A percentile compares a stretch with the other conserved stretches of the same genome.
Conservation (phyloP, 345 rosid genomes). For the Populus euphratica region DNA sequence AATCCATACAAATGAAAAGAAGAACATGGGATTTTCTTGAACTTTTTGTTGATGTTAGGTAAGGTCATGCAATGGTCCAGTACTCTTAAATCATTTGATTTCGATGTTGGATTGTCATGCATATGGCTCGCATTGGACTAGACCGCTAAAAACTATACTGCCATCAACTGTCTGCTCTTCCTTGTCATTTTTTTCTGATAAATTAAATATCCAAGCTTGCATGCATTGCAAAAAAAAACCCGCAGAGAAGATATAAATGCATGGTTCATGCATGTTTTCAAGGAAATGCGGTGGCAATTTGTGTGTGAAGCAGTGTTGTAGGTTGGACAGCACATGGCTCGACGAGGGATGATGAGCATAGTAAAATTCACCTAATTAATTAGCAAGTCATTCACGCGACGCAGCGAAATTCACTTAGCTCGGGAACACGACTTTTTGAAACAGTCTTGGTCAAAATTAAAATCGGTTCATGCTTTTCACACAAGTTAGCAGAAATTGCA, state of each 20-base stretch:
- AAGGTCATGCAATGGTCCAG: constrained; percentile 27
- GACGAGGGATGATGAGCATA: background rate
- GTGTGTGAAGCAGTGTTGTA: background rate
- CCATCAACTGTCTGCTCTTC: too few relatives aligned
- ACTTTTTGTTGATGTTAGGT: constrained; percentile 6
- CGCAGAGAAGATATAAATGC: background rate
- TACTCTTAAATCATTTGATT: constrained; percentile 26
- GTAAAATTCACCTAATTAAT: background rate
- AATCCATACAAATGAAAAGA: background rate
- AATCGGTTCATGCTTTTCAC: background rate
- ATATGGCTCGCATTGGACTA: background rate
- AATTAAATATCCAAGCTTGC: background rate
- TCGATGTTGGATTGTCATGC: constrained; percentile 16
- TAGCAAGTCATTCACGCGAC: background rate
- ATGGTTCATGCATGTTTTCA: background rate
- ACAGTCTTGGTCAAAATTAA: background rate
- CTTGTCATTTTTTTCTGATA: too few relatives aligned
- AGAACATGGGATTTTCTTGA: background rate
- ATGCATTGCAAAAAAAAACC: background rate
- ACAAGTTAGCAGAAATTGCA: background rate
- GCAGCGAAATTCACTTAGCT: background rate
- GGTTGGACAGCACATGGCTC: background rate
- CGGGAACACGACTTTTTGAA: background rate
- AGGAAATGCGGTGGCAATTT: background rate
- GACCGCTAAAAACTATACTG: background rate